These are phyloP conservation scores for Mortierella sp. DNA, from an alignment of 371 early-diverging fungal genomes.

Conservation along the genomic window DNA sequence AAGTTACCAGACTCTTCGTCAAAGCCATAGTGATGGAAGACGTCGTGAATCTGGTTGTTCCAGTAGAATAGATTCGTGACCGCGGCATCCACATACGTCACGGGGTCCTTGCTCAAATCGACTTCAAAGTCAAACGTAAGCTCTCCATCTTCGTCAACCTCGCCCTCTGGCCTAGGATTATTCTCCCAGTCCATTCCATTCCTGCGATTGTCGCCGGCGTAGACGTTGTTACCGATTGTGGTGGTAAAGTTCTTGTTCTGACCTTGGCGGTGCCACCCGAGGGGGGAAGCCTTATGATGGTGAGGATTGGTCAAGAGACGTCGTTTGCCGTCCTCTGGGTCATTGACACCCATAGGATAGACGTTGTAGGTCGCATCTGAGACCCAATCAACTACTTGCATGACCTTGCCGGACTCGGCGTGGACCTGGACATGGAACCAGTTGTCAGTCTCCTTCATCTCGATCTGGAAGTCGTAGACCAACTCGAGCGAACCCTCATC, in stretches of 20 bases:
- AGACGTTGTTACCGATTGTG: constrained; percentile 87
- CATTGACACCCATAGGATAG: constrained; percentile 89
- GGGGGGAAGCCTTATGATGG: constrained; percentile 77
- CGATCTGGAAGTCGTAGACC: constrained; percentile 92
- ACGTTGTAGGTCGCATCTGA: constrained; percentile 79
- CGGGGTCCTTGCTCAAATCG: constrained; percentile 73
- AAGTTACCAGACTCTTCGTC: constrained; percentile 96
- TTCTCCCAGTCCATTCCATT: constrained; percentile 71
- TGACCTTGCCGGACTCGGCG: constrained; percentile 76
- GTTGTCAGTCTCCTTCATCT: constrained; percentile 87
- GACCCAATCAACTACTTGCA: constrained; percentile 91
- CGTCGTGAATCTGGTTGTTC: constrained; percentile 89
- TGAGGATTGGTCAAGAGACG: constrained; percentile 78
- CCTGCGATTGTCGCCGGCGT: constrained; percentile 76
- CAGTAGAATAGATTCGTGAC: constrained; percentile 95
- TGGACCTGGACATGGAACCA: constrained; percentile 92
- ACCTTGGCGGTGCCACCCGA: constrained; percentile 80
- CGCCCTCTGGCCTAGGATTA: constrained; percentile 83
- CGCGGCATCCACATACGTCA: constrained; percentile 86
- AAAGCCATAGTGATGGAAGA: constrained; percentile 93
- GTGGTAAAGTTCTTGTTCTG: constrained; percentile 70
- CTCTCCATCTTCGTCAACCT: constrained; percentile 58
- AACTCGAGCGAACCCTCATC: constrained; percentile 66
- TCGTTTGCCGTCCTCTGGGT: constrained; percentile 81
- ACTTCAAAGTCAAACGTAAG: constrained; percentile 84